Percentiles rank a stretch among this genome's conserved stretches.
phyloP scores from a whole-genome alignment of 2,329 filamentous ascomycete genomes.

The Aspergillus pseudoviridinutans region DNA sequence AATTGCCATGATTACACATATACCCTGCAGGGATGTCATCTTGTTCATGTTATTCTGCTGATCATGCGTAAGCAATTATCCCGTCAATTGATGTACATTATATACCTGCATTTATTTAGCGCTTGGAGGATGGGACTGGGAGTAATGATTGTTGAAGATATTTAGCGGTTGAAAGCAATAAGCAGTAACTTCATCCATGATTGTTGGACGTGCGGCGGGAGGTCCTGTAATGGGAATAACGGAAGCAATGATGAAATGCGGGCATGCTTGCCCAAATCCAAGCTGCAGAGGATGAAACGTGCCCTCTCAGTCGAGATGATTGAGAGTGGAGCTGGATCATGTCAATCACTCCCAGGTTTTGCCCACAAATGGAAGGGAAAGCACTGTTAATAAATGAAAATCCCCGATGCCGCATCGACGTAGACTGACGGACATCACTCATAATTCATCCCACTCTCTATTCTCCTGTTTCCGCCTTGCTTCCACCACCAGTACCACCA shows the following conservation, averaged over 20 bases:
- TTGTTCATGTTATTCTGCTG: background rate
- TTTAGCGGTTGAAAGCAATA: background rate
- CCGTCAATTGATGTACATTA: background rate
- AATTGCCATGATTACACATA: background rate
- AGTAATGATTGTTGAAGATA: background rate
- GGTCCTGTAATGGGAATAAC: background rate
- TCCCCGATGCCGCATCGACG: background rate
- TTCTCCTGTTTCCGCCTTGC: background rate
- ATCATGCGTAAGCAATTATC: background rate
- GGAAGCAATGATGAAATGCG: background rate
- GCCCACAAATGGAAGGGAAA: background rate
- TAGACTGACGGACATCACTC: background rate
- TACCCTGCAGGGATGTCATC: background rate
- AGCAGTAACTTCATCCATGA: background rate
- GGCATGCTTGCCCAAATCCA: background rate
- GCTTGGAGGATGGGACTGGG: background rate
- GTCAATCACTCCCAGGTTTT: background rate
- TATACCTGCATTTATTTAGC: background rate
- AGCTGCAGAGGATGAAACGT: background rate
- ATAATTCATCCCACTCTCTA: background rate
- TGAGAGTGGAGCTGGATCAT: background rate
- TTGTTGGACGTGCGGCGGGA: background rate
- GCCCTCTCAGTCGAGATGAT: background rate
- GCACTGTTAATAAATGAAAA: background rate
- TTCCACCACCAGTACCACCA: background rate